These are phyloP conservation scores for Candida cerambycidarum DNA, from an alignment of 805 yeast genomes.

Conservation along the genomic window DNA sequence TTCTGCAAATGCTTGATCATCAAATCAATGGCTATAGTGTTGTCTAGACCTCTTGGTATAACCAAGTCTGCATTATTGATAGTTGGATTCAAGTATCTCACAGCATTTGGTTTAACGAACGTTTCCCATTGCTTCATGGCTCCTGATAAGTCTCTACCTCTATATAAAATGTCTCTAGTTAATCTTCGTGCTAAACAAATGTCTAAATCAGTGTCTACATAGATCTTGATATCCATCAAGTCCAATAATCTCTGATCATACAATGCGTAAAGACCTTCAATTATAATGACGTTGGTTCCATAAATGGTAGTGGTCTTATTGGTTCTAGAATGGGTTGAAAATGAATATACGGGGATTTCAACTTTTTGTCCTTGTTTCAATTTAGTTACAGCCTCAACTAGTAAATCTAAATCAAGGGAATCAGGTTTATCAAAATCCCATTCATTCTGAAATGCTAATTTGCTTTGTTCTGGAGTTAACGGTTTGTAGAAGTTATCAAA, in stretches of 20 bases:
- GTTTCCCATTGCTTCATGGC: constrained; percentile 86
- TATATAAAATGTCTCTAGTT: constrained; percentile 77
- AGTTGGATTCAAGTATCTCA: constrained; percentile 69
- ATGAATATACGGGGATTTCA: constrained; percentile 54
- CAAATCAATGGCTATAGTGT: constrained; percentile 73
- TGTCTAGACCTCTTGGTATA: constrained; percentile 89
- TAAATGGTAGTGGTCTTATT: constrained; percentile 71
- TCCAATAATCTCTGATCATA: constrained; percentile 67
- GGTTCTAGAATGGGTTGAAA: constrained; percentile 65
- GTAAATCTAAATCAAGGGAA: constrained; percentile 77
- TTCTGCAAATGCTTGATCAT: constrained; percentile 76
- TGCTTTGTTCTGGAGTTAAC: constrained; percentile 57
- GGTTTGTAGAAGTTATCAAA: constrained; percentile 91
- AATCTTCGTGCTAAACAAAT: constrained; percentile 87
- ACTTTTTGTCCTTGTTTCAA: constrained; percentile 65
- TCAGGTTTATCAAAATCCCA: constrained; percentile 86
- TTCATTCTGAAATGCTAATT: constrained; percentile 63
- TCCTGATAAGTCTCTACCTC: constrained; percentile 84
- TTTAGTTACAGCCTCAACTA: constrained; percentile 59
- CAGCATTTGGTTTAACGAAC: constrained; percentile 92
- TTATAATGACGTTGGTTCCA: constrained; percentile 89
- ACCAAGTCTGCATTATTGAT: constrained; percentile 80
- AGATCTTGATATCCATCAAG: constrained; percentile 82
- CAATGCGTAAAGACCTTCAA: constrained; percentile 89
- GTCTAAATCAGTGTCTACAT: constrained; percentile 92